phyloP scores from a whole-genome alignment of 2,329 filamentous ascomycete species.

The Ceratocystis destructans region DNA sequence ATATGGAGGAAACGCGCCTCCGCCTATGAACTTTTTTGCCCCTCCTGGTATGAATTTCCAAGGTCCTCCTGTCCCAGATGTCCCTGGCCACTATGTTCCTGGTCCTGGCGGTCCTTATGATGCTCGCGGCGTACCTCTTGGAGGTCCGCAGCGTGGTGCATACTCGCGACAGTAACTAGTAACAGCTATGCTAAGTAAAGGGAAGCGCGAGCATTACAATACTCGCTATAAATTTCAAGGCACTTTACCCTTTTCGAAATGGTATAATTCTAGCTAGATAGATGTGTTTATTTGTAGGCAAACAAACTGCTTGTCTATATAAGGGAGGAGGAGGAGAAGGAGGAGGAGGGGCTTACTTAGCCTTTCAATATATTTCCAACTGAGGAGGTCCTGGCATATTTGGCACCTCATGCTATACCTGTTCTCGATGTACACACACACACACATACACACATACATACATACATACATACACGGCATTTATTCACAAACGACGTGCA shows the following conservation, averaged over 20 bases:
- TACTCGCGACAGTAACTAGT: conserved; percentile 28
- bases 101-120: conserved; percentile 36
- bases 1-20: conserved; percentile 35
- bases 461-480: no score
- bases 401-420: not conserved
- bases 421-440: no score
- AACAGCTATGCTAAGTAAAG: no score
- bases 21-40: conserved; percentile 37
- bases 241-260: no score
- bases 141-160: conserved; percentile 28
- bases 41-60: conserved; percentile 37
- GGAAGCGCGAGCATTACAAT: no score
- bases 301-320: not conserved
- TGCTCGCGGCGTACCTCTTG: conserved; percentile 37
- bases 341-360: not conserved
- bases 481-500: no score
- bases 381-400: not conserved
- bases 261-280: not conserved
- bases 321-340: no score
- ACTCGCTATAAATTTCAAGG: no score
- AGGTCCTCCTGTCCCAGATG: conserved; percentile 36
- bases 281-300: not conserved
- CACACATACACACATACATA: no score
- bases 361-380: not conserved
- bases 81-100: conserved; percentile 17